phyloP scores from a whole-genome alignment of 2,329 filamentous ascomycete genomes.

The Lizonia empirigonia region DNA sequence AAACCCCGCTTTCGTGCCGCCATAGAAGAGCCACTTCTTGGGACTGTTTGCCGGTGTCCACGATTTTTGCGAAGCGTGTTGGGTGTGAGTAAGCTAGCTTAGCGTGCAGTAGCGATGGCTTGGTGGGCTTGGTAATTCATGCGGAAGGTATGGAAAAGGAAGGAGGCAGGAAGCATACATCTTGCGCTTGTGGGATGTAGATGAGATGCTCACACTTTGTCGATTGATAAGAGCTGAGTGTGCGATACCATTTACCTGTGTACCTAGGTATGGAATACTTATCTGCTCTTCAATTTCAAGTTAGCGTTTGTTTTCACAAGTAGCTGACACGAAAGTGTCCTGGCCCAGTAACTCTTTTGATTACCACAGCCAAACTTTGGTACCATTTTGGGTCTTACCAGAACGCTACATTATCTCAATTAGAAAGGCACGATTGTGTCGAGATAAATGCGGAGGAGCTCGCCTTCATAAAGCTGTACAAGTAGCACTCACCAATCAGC shows the following conservation, averaged over 20 bases:
- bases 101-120: constrained; percentile 3
- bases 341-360: too few relatives aligned
- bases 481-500: constrained; percentile 2
- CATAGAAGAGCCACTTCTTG: background rate
- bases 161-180: background rate
- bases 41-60: background rate
- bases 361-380: too few relatives aligned
- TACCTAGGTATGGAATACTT: too few relatives aligned
- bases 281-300: too few relatives aligned
- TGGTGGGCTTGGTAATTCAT: background rate
- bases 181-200: too few relatives aligned
- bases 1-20: constrained; percentile 5
- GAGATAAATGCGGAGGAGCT: background rate
- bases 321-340: too few relatives aligned
- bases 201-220: too few relatives aligned
- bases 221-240: background rate
- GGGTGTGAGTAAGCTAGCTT: background rate
- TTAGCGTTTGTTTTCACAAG: too few relatives aligned
- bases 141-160: background rate
- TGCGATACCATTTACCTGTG: too few relatives aligned
- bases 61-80: background rate
- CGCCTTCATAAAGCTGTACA: constrained; percentile 8
- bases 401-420: background rate
- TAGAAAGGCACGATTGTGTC: background rate
- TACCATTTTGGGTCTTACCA: too few relatives aligned